Base-by-base conservation (phyloP, 2,329 filamentous ascomycete species). In the Teratosphaeria pseudoeucalypti region DNA sequence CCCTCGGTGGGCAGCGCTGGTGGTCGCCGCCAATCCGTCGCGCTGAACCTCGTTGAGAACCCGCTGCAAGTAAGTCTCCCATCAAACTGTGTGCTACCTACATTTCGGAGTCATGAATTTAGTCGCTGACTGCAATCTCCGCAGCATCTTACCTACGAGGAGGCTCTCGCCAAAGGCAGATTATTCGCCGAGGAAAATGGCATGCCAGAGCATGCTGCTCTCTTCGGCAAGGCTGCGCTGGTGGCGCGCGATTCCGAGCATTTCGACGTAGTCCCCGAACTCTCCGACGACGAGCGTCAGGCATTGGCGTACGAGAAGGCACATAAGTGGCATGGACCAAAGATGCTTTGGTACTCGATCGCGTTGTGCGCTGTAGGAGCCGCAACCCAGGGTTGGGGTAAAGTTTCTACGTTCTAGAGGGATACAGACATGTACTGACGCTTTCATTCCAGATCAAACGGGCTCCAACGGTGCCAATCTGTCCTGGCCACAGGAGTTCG, bases 301-400 rank as follows among this genome's bases (percentile, higher is more conserved):
- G 65, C 69, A 0, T 65, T 82, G 23, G 65, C 69, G 4, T 67
- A 76, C 3, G 80, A 82, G 63, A 70, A 74, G 7, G 78, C 75
- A 0, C 77, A 81, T 60, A 75, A 77, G 52, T 83, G 81, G 79
- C 72, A 73, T 7, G 77, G 80, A 54, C 79, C 80, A 3, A 77
- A 72, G 70, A 65, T 73, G 52, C 70, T 82, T 1, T 82, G 80
- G 66, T 80, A 77, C 61, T 64, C 76, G 43, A 72, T 76, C n/a
- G 71, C 34, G n/a, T 32, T 60, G n/a, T 60, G 55, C 29, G 43
- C 58, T 23, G 39, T 57, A 11, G 55, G 52, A n/a, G 58, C 58
- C 19, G 47, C 47, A 6, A 76, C 26, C 76, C 82, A 65, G 81
- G 79, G 66, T 79, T 77, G 77, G 77, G 77, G 78, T 58, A 74